These are phyloP conservation scores for Penicillium expansum DNA, from an alignment of 2,329 filamentous ascomycete genomes.

Conservation along the genomic window DNA sequence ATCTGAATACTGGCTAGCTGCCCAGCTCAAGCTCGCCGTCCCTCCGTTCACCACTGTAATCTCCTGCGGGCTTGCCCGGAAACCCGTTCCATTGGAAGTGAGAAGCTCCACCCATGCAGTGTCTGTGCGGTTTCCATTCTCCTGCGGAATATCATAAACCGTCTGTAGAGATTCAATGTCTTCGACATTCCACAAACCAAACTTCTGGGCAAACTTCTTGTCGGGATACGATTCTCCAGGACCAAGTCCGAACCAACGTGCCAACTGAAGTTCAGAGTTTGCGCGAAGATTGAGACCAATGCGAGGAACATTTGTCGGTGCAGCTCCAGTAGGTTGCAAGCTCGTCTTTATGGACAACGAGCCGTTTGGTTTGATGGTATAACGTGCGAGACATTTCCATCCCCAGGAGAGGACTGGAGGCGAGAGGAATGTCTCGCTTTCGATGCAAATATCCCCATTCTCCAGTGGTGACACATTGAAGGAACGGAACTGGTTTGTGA, in stretches of 20 bases:
- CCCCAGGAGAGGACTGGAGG: constrained; percentile 27
- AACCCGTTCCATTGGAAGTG: constrained; percentile 4
- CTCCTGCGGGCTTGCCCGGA: constrained; percentile 3
- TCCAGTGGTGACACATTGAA: background rate
- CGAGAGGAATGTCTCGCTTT: constrained; percentile 17
- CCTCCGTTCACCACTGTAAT: constrained; percentile 1
- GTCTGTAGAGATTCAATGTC: constrained; percentile 21
- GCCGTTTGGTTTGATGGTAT: constrained; percentile 15
- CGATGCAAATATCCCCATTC: constrained; percentile 8
- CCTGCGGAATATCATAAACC: constrained; percentile 28
- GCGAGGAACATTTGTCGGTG: constrained; percentile 16
- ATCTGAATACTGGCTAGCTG: constrained; percentile 6
- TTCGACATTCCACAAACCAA: constrained; percentile 19
- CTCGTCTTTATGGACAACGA: constrained; percentile 8
- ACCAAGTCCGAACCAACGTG: constrained; percentile 26
- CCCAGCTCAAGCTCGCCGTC: constrained; percentile 2
- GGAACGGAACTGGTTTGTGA: constrained; percentile 1
- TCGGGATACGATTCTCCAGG: constrained; percentile 29
- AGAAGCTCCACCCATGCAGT: constrained; percentile 22
- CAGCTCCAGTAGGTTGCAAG: constrained; percentile 14
- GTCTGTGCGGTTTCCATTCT: constrained; percentile 25
- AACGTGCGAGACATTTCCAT: constrained; percentile 13
- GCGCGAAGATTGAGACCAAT: constrained; percentile 21
- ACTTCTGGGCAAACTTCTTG: constrained; percentile 23
- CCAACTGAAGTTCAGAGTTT: constrained; percentile 10